Conservation (phyloP, 331 rosid genomes). For the Pyracantha coccinea region DNA sequence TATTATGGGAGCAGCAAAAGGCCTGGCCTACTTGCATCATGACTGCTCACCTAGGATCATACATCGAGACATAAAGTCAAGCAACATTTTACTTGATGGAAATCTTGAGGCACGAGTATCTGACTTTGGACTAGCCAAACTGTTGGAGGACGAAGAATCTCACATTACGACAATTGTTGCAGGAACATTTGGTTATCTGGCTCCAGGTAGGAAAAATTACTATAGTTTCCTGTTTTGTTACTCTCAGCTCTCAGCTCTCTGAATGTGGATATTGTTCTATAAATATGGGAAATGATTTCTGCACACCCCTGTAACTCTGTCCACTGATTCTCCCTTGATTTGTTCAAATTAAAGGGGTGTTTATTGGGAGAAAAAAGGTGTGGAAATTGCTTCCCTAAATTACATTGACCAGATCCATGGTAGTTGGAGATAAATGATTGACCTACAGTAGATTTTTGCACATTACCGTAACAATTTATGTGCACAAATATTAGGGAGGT, state of each 20-base stretch:
- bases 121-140: conserved; percentile 98
- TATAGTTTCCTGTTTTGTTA: not conserved
- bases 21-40: conserved; percentile 95
- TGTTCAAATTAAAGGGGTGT: not conserved
- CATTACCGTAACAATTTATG: not conserved
- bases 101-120: conserved; percentile 95
- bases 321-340: not conserved
- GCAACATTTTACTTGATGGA: conserved; percentile 93
- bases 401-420: not conserved
- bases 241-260: not conserved
- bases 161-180: conserved; percentile 98
- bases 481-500: not conserved
- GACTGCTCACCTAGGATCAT: conserved; percentile 98
- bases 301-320: not conserved
- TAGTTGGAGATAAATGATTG: not conserved
- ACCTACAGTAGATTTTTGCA: not conserved
- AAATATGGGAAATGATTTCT: not conserved
- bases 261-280: not conserved
- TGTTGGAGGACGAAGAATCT: conserved; percentile 91
- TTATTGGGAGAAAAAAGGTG: not conserved
- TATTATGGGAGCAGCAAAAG: conserved; percentile 98
- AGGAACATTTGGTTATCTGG: conserved; percentile 98
- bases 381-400: not conserved
- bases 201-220: conserved; percentile 60
- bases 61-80: conserved; percentile 95